Base-by-base conservation (phyloP, 225 moss, liverwort and hornwort genomes). In the Thuidium tamariscinum region DNA sequence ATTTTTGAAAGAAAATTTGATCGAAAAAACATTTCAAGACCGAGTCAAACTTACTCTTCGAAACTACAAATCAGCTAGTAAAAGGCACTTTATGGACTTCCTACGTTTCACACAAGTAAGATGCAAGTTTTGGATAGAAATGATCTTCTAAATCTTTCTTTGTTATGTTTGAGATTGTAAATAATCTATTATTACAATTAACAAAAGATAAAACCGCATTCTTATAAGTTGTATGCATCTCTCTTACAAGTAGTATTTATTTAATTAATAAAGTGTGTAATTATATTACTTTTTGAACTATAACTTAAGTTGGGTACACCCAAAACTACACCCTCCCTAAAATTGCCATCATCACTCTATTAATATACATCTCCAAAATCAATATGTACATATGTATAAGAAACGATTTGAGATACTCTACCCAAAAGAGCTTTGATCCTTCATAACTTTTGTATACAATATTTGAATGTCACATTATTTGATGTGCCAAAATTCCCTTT, bases 281-380 rank as follows among this genome's bases (percentile, higher is more conserved):
- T 41, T 26, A 41, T 7, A 70, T 70, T 42, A 26, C 8, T 44
- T 36, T 44, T 0, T 16, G 3, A 5, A 3, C 41, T 10, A 44
- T 5, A 44, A 44, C 26, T 44, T 29, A 3, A 21, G 7, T 2
- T 67, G 8, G 8, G 3, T 41, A 41, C 25, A 25, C 5, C 13
- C 13, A 0, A 25, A 13, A 39, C 41, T 0, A 1, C 25, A 69
- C 14, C 25, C 2, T 22, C 0, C 41, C 25, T 39, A 41, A 25
- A 25, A 13, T 0, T 2, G 0, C 7, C 41, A 25, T 41, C 41
- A 41, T 69, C 25, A 69, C 10, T 14, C 2, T 69, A 1, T 23
- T 1, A 1, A 32, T 1, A 32, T 2, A 13, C 8, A 69, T 41
- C 25, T 26, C 14, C 1, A 23, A 25, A 41, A 41, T 14, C 14